Evolutionary conservation across 164 flowering plant genomes (phyloP).

Genomic region (Vitis rotundifolia): DNA sequence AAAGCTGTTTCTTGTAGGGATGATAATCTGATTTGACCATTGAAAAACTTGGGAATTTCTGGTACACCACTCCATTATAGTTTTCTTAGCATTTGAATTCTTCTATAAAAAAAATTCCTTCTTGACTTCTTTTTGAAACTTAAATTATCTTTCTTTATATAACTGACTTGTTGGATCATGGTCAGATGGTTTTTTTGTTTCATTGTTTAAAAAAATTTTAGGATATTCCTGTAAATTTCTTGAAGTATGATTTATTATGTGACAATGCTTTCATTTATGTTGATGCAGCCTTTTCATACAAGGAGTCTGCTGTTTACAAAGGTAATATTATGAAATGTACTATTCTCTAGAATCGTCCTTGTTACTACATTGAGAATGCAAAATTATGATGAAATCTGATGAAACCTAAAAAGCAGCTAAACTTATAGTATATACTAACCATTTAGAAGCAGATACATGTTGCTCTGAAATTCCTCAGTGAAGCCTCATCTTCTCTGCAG

Average conservation of each 20-base stretch:
- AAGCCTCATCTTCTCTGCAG: background rate
- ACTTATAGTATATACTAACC: background rate
- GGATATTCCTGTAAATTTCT: background rate
- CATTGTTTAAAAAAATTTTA: too few species aligned
- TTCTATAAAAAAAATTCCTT: background rate
- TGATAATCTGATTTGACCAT: background rate
- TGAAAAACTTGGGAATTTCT: background rate
- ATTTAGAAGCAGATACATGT: background rate
- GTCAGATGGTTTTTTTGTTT: background rate
- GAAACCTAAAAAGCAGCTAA: background rate
- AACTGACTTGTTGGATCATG: background rate
- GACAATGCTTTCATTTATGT: constrained; percentile 6
- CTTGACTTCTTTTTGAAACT: background rate
- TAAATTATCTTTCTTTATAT: background rate
- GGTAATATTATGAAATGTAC: constrained; percentile 41
- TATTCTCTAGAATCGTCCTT: background rate
- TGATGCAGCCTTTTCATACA: constrained; percentile 73
- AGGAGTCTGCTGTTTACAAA: constrained; percentile 77
- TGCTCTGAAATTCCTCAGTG: background rate
- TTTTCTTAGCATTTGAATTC: background rate
- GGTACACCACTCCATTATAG: background rate
- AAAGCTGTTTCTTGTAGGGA: background rate
- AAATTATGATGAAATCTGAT: background rate
- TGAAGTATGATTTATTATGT: background rate
- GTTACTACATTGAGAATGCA: background rate